These are phyloP conservation scores for Penicillium argentinense DNA, from an alignment of 495 filamentous ascomycete species.

Conservation along the genomic window DNA sequence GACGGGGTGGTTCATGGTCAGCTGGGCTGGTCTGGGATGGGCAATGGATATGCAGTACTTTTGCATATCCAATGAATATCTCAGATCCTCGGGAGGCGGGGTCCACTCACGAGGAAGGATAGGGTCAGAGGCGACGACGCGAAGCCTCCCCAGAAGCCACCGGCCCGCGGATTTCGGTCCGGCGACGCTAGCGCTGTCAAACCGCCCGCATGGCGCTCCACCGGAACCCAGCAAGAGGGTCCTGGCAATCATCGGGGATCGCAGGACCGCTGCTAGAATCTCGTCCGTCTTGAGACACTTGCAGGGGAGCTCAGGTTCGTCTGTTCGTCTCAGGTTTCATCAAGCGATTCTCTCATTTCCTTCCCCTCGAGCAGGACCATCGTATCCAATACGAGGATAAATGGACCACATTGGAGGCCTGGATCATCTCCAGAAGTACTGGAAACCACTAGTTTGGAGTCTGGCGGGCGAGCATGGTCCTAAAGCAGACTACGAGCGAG, in stretches of 20 bases:
- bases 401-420: too few relatives aligned
- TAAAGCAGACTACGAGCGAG: constrained; percentile 1
- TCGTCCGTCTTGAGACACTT: neutral
- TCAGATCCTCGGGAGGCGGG: too few relatives aligned
- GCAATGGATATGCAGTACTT: constrained; percentile 9
- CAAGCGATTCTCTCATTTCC: constrained; percentile 7
- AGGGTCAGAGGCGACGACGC: too few relatives aligned
- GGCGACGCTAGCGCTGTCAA: constrained; percentile 30
- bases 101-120: too few relatives aligned
- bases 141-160: neutral
- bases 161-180: constrained; percentile 29
- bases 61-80: neutral
- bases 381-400: neutral
- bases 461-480: too few relatives aligned
- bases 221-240: constrained; percentile 14
- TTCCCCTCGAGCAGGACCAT: too few relatives aligned
- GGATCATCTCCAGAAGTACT: constrained; percentile 1
- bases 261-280: neutral
- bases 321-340: constrained; percentile 11
- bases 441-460: neutral
- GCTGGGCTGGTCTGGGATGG: neutral
- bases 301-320: neutral
- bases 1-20: constrained; percentile 13
- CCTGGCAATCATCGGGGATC: constrained; percentile 13
- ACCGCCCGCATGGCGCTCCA: constrained; percentile 2